Base-by-base conservation (phyloP, 495 filamentous ascomycete genomes). In the Xylaria bambusicola region DNA sequence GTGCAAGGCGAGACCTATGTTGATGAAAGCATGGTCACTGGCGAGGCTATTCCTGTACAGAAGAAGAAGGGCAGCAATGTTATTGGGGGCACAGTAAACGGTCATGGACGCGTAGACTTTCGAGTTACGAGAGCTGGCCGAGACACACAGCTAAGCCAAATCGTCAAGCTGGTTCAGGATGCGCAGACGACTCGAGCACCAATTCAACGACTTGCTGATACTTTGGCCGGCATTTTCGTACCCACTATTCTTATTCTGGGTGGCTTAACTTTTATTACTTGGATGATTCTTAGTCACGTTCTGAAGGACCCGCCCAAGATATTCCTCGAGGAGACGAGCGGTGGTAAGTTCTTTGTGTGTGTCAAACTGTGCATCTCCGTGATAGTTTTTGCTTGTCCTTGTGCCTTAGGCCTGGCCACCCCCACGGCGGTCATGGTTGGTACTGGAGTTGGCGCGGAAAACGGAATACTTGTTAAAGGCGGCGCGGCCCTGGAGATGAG, bases 341-440 rank as follows among this genome's bases (percentile, higher is more conserved):
- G 95, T 54, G 94, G 94, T 26, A 89, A 86, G 67, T 77, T 97
- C 50, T 96, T 98, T 91, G 90, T 99, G 2, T 99, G 95, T 69
- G 76, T 98, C 52, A 94, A 99, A 76, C 85, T 99, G 13, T 98
- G 95, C 71, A 99, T 99, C 62, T 94, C 95, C 0, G 94, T 99
- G 53, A 96, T 99, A 70, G 95, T 98, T 18, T 97, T 99, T 73
- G 94, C 94, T 4, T 99, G 94, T 69, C 94, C 94, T 18, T 99
- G 94, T 66, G 95, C 95, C 0, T 80, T 99, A 23, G 94, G 94
- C 49, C 83, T 99, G 15, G 90, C 90, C 42, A 98, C 94, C 0
- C 94, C 94, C 2, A 99, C 94, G 0, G 94, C 94, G 1, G 93
- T 99, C 64, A 98, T 99, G 95, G 94, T 99, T 3, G 94, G 95